Base-by-base conservation (phyloP, 495 filamentous ascomycete species). In the Pyrenula massariospora region DNA sequence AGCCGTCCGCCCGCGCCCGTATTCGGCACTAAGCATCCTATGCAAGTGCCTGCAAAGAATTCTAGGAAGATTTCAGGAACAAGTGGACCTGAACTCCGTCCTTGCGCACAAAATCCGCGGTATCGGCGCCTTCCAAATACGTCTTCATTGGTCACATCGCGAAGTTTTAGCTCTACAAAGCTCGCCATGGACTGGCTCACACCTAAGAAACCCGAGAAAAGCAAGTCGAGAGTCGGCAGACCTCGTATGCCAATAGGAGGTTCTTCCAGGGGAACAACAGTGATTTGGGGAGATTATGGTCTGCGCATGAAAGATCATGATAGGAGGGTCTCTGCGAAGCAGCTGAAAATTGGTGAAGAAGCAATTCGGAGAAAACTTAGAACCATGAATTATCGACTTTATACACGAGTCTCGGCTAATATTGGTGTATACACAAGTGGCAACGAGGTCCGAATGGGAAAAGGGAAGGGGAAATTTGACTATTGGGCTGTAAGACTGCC, bases 391-490 rank as follows among this genome's bases (percentile, higher is more conserved):
- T 99, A 92, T 69, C 81, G 87, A 48, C 69, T 99, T 53, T 99
- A 92, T 72, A 95, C 86, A 76, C 79, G 94, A 55, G 84, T 97
- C 23, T 82, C 82, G 58, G 91, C 90, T 57, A 96, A 91, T 68
- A 87, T 95, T 58, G 92, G 91, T 65, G 93, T 99, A 12, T 99
- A 91, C 72, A 87, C 88, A 54, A 91, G 84, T 68, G 93, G 93
- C 23, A 97, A 97, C 64, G 93, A 99, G 70, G 85, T 84, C 61
- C 85, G 94, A 77, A 99, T 99, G 93, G 94, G 93, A 71, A 97
- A 95, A 75, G 93, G 93, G 68, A 99, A 97, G 73, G 93, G 93
- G 61, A 85, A 83, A 59, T 96, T 97, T 70, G 93, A 97, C 71
- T 88, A 93, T 72, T 99, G 93, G 93, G 88, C 92, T 24, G 77